A percentile compares a stretch with the other conserved stretches of the same genome.
phyloP scores from a whole-genome alignment of 1,284 basidiomycete species.

The Binderoboletus segoi region DNA sequence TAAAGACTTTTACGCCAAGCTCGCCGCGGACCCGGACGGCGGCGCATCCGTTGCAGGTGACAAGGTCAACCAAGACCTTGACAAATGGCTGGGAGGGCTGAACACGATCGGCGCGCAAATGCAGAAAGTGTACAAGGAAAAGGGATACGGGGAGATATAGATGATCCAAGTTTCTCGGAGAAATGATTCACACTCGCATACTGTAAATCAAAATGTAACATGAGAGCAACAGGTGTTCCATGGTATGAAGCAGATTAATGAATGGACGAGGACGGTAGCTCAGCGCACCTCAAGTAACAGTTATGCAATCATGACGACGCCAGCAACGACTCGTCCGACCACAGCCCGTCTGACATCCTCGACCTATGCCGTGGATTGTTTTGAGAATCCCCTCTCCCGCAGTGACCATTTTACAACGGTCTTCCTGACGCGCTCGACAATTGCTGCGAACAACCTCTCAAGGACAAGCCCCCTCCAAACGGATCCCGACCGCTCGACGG shows the following conservation, averaged over 20 bases:
- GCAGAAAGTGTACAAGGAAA: conserved; percentile 70
- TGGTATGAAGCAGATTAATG: too few relatives aligned
- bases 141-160: conserved; percentile 42
- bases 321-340: too few relatives aligned
- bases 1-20: conserved; percentile 86
- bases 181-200: too few relatives aligned
- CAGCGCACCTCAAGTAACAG: neutral
- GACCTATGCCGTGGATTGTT: neutral
- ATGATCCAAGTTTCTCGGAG: too few relatives aligned
- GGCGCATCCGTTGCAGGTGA: conserved; percentile 59
- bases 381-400: too few relatives aligned
- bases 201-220: too few relatives aligned
- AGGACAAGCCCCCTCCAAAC: neutral
- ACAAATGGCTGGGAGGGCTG: conserved; percentile 70
- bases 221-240: too few relatives aligned
- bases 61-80: conserved; percentile 70
- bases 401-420: neutral
- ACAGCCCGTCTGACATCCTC: neutral
- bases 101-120: conserved; percentile 71
- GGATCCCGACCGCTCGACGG: neutral
- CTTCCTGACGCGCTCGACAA: neutral
- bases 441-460: too few relatives aligned
- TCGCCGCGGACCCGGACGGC: conserved; percentile 71
- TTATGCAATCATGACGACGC: too few relatives aligned
- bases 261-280: neutral